Conservation (phyloP, 2,329 filamentous ascomycete genomes). For the Coccinonectria pachysandricola region DNA sequence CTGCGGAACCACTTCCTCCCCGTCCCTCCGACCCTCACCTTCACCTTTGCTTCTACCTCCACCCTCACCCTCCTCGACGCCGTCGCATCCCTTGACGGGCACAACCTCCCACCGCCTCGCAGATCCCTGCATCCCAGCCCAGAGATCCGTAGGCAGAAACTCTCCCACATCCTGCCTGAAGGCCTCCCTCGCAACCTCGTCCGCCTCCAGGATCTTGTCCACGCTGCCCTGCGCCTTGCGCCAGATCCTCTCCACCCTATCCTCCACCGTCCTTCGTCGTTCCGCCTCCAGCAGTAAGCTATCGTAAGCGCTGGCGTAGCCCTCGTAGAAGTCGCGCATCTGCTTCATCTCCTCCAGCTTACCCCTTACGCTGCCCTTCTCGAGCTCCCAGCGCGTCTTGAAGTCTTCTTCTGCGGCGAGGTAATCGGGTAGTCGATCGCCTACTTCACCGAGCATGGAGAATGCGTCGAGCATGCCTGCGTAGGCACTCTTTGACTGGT, state of each 20-base stretch:
- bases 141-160: conserved; percentile 78
- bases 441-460: conserved; percentile 55
- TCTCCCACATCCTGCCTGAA: conserved; percentile 80
- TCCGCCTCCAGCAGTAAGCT: conserved; percentile 76
- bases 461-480: conserved; percentile 53
- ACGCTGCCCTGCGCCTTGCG: conserved; percentile 69
- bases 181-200: conserved; percentile 60
- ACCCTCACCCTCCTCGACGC: conserved; percentile 2
- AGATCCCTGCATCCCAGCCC: conserved; percentile 61
- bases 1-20: conserved; percentile 7
- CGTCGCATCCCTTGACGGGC: conserved; percentile 23
- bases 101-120: conserved; percentile 43
- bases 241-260: conserved; percentile 63
- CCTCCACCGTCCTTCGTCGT: conserved; percentile 61
- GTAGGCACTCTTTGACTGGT: conserved; percentile 38
- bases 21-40: conserved; percentile 5
- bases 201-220: conserved; percentile 62
- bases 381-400: conserved; percentile 59
- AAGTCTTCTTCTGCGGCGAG: conserved; percentile 56
- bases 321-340: conserved; percentile 74
- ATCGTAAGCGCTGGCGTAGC: conserved; percentile 77
- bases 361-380: conserved; percentile 56
- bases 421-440: conserved; percentile 53
- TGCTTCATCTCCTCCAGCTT: conserved; percentile 68
- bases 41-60: too few species aligned